A percentile compares a stretch with the other conserved stretches of the same genome.
These are phyloP conservation scores for Rhododendron griersonianum DNA, from an alignment of 148 eudicot genomes.

Conservation along the genomic window DNA sequence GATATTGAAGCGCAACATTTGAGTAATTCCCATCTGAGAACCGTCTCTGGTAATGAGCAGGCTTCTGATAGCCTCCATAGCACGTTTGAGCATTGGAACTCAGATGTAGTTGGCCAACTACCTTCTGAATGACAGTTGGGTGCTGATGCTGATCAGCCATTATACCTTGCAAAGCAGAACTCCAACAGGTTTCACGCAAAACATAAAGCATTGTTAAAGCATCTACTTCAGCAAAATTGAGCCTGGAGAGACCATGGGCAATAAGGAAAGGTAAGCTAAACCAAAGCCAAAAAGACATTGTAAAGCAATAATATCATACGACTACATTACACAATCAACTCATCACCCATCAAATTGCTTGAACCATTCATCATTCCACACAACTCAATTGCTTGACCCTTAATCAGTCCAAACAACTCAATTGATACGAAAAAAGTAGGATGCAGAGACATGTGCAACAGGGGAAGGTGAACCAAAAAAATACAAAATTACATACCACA, in stretches of 20 bases:
- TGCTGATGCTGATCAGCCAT: conserved; percentile 32
- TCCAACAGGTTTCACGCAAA: neutral
- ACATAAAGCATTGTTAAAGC: neutral
- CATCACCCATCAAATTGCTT: neutral
- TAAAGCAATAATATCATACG: neutral
- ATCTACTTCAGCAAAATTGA: neutral
- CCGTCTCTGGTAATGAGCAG: conserved; percentile 14
- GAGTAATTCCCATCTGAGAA: conserved; percentile 31
- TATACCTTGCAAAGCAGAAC: neutral
- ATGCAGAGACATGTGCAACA: neutral
- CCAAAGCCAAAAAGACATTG: neutral
- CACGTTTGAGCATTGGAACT: conserved; percentile 22
- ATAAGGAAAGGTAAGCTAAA: neutral
- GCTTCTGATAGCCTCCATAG: conserved; percentile 18
- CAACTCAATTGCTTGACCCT: neutral
- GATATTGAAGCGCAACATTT: conserved; percentile 26
- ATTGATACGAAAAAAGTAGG: neutral
- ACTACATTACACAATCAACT: neutral
- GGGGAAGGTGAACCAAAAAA: too few species aligned
- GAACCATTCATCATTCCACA: neutral
- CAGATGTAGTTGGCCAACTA: conserved; percentile 32
- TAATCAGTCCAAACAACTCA: neutral
- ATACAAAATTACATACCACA: too few species aligned
- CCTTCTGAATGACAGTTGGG: conserved; percentile 27
- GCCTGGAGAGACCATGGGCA: neutral